Base-by-base conservation (phyloP, 1,284 basidiomycete species). In the Papiliotrema flavescens region DNA sequence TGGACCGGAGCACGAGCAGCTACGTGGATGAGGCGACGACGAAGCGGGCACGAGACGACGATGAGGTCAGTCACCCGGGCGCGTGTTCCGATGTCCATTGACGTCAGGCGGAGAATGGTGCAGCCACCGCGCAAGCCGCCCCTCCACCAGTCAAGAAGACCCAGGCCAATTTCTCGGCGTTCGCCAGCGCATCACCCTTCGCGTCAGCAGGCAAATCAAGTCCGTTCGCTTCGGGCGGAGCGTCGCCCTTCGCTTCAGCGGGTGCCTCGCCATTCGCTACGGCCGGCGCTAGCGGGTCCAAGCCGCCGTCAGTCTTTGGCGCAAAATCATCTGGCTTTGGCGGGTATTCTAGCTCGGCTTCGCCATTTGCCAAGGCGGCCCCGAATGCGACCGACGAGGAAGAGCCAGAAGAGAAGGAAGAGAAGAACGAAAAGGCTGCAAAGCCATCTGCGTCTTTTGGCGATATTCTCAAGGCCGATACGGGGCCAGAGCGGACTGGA, bases 161-260 rank as follows among this genome's bases (percentile, higher is more conserved):
- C 11, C 65, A 66, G 45, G 56, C 68, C 11, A 69, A 69, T 3
- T 87, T 86, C 61, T 83, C 83, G 62, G 80, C 84, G 0, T 88
- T 86, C 65, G 80, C 83, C 0, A 80, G 53, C 15, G 51, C 57
- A 9, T 54, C 52, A n/a, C 52, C 52, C 7, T 54, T 54, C 5
- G 57, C 46, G 19, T 51, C 49, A 9, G 15, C 39, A 40, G 35
- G 36, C 20, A 20, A 11, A 13, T 49, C 48, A 17, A 8, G 36
- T 14, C 35, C n/a, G n/a, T n/a, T n/a, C n/a, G n/a, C n/a, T n/a
- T n/a, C n/a, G n/a, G n/a, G n/a, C n/a, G n/a, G n/a, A n/a, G n/a
- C n/a, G n/a, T n/a, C n/a, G n/a, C n/a, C n/a, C n/a, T n/a, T n/a
- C n/a, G n/a, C n/a, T n/a, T n/a, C n/a, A n/a, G n/a, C n/a, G n/a